Evolutionary conservation across 306 rosid genomes (phyloP).

Genomic region (Vigna hirtella): DNA sequence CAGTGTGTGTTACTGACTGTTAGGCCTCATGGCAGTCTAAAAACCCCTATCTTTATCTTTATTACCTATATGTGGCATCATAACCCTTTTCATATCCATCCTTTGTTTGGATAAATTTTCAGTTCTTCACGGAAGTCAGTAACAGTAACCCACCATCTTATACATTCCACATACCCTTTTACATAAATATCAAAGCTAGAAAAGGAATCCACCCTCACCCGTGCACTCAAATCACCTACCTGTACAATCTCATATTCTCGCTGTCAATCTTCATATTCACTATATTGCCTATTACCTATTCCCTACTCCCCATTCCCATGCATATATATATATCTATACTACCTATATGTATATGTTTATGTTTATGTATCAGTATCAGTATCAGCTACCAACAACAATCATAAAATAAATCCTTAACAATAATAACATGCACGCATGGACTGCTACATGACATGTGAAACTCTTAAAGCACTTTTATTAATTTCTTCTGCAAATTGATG

Average conservation of each 20-base stretch:
- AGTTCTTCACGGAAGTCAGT: slow-evolving; percentile 50
- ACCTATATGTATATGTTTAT: not conserved
- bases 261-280: slow-evolving; percentile 31
- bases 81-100: slow-evolving; percentile 37
- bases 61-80: slow-evolving; percentile 53
- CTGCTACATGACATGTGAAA: not conserved
- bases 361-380: too few relatives aligned
- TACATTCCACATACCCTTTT: slow-evolving; percentile 33
- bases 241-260: slow-evolving; percentile 35
- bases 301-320: not conserved
- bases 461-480: not conserved
- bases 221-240: slow-evolving; percentile 26
- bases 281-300: not conserved
- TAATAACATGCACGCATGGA: slow-evolving; percentile 13
- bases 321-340: not conserved
- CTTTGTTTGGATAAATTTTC: slow-evolving; percentile 55
- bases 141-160: slow-evolving; percentile 36
- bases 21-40: slow-evolving; percentile 45
- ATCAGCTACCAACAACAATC: not conserved
- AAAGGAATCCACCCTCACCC: slow-evolving; percentile 25
- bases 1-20: slow-evolving; percentile 51
- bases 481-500: not conserved
- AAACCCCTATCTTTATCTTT: slow-evolving; percentile 42
- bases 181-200: slow-evolving; percentile 34
- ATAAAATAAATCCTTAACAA: not conserved